Base-by-base conservation (phyloP, 2,329 filamentous ascomycete genomes). In the Apiospora koreana region DNA sequence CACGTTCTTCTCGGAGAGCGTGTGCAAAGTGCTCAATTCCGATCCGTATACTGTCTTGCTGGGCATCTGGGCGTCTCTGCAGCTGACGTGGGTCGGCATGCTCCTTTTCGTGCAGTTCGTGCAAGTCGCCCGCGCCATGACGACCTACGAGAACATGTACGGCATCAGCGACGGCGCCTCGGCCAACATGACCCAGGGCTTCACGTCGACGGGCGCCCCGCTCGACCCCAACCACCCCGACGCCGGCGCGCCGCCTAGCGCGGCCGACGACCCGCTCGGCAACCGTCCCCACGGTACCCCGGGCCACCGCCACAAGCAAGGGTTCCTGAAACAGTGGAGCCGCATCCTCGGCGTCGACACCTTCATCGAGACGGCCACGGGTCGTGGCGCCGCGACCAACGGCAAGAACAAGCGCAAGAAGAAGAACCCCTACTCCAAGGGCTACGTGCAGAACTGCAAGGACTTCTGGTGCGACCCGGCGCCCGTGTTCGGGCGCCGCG, bases 31-130 rank as follows among this genome's bases (percentile, higher is more conserved):
- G 48, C 84, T 97, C 74, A 93, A 93, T 77, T 89, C 92, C 67
- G 95, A 98, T 78, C 87, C 94, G 0, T 97, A 95, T 79, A 95
- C 93, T 1, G 87, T 97, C 35, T 85, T 97, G 14, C 86, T 97
- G 25, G 88, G 89, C 16, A 83, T 93, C 38, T 99, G 96, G 96
- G 88, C 88, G 8, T 87, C 88, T 2, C 84, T 98, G 58, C 97
- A 99, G 81, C 87, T 98, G 42, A 92, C 94, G 25, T 99, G 96
- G 96, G 94, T 98, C 2, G 91, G 92, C n/a, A 98, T 99, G 95
- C 90, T 99, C 43, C 87, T 98, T 71, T 92, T 94, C 73, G 97
- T 98, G 6, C 97, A 99, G 79, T 90, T 98, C 68, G 87, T 98
- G 67, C 96, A 99, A 79, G 92, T 99, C 68, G 93, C 94, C 0